A percentile compares a stretch with the other conserved stretches of the same genome.
phyloP scores from a whole-genome alignment of 371 early-diverging fungal genomes.

The Paraphysoderma sedebokerense region DNA sequence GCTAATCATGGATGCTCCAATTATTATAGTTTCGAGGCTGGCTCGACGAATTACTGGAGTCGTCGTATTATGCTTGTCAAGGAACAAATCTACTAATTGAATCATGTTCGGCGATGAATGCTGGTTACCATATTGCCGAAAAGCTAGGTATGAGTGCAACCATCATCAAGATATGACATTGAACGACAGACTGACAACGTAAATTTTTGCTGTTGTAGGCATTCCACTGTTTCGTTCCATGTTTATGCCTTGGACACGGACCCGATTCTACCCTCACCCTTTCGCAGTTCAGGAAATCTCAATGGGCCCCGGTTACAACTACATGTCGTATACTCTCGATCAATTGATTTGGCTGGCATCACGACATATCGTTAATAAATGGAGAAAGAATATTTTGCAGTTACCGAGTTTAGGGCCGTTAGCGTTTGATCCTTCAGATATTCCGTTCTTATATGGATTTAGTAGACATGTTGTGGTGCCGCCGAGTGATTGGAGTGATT shows the following conservation, averaged over 20 bases:
- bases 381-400: conserved; percentile 32
- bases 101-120: conserved; percentile 50
- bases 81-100: conserved; percentile 57
- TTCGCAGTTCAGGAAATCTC: conserved; percentile 51
- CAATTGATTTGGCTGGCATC: conserved; percentile 58
- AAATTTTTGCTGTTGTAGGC: conserved; percentile 2
- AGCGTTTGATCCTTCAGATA: conserved; percentile 33
- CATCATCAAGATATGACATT: too few relatives aligned
- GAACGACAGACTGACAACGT: too few relatives aligned
- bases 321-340: conserved; percentile 59
- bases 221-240: conserved; percentile 58
- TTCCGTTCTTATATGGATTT: conserved; percentile 59
- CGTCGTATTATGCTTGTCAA: conserved; percentile 56
- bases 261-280: conserved; percentile 60
- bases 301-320: conserved; percentile 51
- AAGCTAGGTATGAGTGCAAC: conserved; percentile 29
- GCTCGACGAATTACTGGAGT: conserved; percentile 47
- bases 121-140: conserved; percentile 65
- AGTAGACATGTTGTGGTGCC: conserved; percentile 49
- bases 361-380: conserved; percentile 40
- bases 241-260: conserved; percentile 73
- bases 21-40: conserved; percentile 44
- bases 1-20: neutral
- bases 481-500: conserved; percentile 60
- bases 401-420: conserved; percentile 33